Conservation (phyloP, 805 yeast species). For the Lipomyces chichibuensis region DNA sequence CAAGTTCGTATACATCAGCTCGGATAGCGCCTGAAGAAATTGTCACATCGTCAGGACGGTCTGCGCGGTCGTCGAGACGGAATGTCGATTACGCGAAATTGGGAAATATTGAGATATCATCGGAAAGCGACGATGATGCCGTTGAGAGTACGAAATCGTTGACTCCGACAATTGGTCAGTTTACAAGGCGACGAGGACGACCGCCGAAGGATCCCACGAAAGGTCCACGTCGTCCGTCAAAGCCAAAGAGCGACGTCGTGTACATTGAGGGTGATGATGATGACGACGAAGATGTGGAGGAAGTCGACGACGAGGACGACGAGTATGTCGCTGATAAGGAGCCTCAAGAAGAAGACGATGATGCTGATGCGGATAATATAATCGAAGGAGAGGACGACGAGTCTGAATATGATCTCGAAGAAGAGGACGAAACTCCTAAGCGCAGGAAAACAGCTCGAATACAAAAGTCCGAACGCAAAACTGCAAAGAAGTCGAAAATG, state of each 20-base stretch:
- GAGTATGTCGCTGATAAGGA: conserved; percentile 8
- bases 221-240: conserved; percentile 11
- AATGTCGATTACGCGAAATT: conserved; percentile 8
- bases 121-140: conserved; percentile 4
- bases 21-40: background rate
- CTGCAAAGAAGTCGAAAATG: background rate
- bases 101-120: background rate
- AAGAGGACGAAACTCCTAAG: conserved; percentile 1
- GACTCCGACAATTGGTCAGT: conserved; percentile 1
- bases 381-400: conserved; percentile 5
- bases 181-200: conserved; percentile 17
- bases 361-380: background rate
- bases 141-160: background rate
- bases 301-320: background rate
- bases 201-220: conserved; percentile 24
- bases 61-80: conserved; percentile 12
- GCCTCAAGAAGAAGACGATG: conserved; percentile 5
- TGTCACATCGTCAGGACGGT: conserved; percentile 20
- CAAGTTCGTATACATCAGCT: background rate
- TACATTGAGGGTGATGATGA: conserved; percentile 11
- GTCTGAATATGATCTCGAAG: conserved; percentile 6
- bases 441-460: background rate
- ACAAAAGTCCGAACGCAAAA: background rate
- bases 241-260: background rate
- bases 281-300: conserved; percentile 11